Base-by-base conservation (phyloP, 306 rosid genomes). In the Benincasa hispida region DNA sequence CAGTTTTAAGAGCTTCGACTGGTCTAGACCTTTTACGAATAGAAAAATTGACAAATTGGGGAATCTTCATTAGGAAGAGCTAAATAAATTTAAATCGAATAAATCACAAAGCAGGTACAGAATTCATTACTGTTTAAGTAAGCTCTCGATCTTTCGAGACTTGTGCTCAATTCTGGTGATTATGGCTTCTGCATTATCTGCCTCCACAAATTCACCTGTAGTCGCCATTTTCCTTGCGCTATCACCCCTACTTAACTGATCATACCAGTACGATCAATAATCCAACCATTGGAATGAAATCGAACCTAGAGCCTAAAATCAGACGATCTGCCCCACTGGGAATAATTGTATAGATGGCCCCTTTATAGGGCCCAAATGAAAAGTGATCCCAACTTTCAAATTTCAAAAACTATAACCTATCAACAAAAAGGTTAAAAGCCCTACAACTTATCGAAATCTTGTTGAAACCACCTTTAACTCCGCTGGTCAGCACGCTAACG, bases 1-100 rank as follows among this genome's bases (percentile, higher is more conserved):
- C 99, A 57, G 99, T 94, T 89, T 89, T 94, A 27, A 94, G 93
- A 28, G 99, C 96, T 85, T 94, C 96, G 19, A 94, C 91, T 1
- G 90, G 91, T 73, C 86, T 94, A 65, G 77, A 89, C 87, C 99
- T 92, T 45, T 76, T 50, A 85, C 10, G 80, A 56, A 83, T 14
- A 2, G 56, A 74, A 76, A 35, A 21, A 55, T 1, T 59, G 39
- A 18, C 54, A 19, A 17, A 13, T 28, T 22, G 63, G 18, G 18
- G 5, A 12, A 17, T 50, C 65, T 75, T 10, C 14, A 53, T 35
- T 10, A 68, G 60, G 37, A 58, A n/a, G 22, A 79, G 75, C 10
- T 34, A 15, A 59, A 19, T 47, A 15, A 15, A 42, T 42, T 57
- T 25, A 72, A 79, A 72, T 45, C 4, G 3, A 63, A 21, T 24